These are phyloP conservation scores for Malassezia sp. DNA, from an alignment of 1,284 basidiomycete species.

Conservation along the genomic window DNA sequence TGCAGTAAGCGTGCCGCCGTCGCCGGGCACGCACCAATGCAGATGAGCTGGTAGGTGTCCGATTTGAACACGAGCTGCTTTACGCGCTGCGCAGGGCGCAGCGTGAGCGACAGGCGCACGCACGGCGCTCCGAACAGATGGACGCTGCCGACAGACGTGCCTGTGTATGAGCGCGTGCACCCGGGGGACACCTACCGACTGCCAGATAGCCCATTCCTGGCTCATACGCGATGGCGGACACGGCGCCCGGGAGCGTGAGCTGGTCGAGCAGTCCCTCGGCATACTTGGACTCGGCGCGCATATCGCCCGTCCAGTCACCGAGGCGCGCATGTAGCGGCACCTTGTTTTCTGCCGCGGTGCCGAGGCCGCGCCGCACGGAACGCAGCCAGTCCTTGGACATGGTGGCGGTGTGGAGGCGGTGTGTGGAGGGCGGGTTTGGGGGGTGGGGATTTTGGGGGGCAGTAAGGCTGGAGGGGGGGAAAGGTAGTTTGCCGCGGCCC, in stretches of 20 bases:
- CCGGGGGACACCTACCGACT: slow-evolving; percentile 38
- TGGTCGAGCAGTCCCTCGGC: slow-evolving; percentile 34
- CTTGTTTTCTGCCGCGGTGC: neutral
- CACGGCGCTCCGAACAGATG: slow-evolving; percentile 59
- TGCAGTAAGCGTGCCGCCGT: slow-evolving; percentile 35
- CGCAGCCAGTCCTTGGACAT: no score
- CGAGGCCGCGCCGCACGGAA: no score
- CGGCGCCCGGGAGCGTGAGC: slow-evolving; percentile 42
- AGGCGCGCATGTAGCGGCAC: slow-evolving; percentile 9
- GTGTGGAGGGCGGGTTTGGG: no score
- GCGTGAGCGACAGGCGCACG: slow-evolving; percentile 53
- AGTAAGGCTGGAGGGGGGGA: no score
- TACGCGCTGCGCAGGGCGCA: slow-evolving; percentile 53
- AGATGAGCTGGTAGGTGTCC: slow-evolving; percentile 55
- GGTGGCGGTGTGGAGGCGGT: neutral
- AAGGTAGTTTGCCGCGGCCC: no score
- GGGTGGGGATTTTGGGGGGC: no score
- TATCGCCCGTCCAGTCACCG: slow-evolving; percentile 11
- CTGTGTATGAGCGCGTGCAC: no score
- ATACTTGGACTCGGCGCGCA: slow-evolving; percentile 19
- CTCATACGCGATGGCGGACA: slow-evolving; percentile 43
- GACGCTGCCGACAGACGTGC: slow-evolving; percentile 53
- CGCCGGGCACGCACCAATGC: slow-evolving; percentile 58
- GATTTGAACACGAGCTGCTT: slow-evolving; percentile 58
- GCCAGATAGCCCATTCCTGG: slow-evolving; percentile 55